Conservation (phyloP, 768 basidiomycete species). For the Lactarius trivialis region DNA sequence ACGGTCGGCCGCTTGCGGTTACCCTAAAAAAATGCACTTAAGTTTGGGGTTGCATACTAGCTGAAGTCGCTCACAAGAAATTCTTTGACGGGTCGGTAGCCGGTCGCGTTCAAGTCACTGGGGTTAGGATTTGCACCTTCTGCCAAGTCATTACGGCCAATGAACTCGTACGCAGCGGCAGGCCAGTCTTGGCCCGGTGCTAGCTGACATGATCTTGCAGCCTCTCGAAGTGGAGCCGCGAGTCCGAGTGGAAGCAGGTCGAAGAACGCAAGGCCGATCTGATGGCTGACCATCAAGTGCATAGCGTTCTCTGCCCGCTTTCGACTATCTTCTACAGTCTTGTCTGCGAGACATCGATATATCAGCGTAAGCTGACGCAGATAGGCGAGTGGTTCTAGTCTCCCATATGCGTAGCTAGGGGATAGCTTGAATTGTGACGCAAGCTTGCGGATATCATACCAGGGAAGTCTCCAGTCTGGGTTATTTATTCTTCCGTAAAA, state of each 20-base stretch:
- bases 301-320: slow-evolving; percentile 65
- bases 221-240: slow-evolving; percentile 76
- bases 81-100: slow-evolving; percentile 52
- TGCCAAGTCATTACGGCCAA: slow-evolving; percentile 72
- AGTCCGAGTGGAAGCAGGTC: slow-evolving; percentile 60
- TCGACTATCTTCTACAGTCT: slow-evolving; percentile 42
- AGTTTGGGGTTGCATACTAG: neutral
- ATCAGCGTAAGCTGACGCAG: slow-evolving; percentile 48
- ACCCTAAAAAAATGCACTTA: slow-evolving; percentile 2
- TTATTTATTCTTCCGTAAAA: slow-evolving; percentile 51
- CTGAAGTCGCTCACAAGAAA: slow-evolving; percentile 40
- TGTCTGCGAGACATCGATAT: slow-evolving; percentile 57
- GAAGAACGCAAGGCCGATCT: slow-evolving; percentile 43
- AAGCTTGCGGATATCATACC: slow-evolving; percentile 34
- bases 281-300: slow-evolving; percentile 44
- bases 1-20: slow-evolving; percentile 11
- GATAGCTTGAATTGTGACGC: slow-evolving; percentile 43
- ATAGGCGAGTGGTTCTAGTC: slow-evolving; percentile 48
- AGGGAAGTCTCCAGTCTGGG: slow-evolving; percentile 59
- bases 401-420: slow-evolving; percentile 56
- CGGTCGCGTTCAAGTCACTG: slow-evolving; percentile 42
- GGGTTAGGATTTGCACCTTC: slow-evolving; percentile 47
- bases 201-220: slow-evolving; percentile 75
- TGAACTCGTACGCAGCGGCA: slow-evolving; percentile 54
- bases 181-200: slow-evolving; percentile 74